Conservation (phyloP, 2,329 filamentous ascomycete species). For the Aspergillus nomiae region DNA sequence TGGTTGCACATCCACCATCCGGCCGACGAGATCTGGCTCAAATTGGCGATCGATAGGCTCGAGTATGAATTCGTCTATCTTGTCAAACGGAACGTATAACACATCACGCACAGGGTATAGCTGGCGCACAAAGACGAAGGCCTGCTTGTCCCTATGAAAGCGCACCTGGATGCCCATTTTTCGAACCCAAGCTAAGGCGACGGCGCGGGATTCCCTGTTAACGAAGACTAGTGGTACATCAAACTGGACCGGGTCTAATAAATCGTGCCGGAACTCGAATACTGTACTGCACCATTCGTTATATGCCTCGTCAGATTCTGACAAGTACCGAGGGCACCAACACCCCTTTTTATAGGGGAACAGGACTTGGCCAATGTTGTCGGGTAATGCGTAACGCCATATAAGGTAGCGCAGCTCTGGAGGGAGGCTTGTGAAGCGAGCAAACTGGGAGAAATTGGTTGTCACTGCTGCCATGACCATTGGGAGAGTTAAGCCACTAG, state of each 20-base stretch:
- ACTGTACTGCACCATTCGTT: background rate
- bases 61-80: background rate
- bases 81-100: background rate
- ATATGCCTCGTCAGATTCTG: background rate
- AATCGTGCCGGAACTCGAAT: background rate
- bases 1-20: background rate
- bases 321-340: background rate
- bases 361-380: background rate
- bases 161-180: background rate
- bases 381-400: background rate
- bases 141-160: background rate
- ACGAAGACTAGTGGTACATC: background rate
- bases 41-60: background rate
- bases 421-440: background rate
- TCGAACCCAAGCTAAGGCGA: background rate
- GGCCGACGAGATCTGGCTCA: background rate
- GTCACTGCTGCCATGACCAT: background rate
- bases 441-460: background rate
- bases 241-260: background rate
- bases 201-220: background rate
- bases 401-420: background rate
- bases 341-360: background rate
- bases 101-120: background rate
- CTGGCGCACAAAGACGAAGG: background rate
- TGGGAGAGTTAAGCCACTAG: background rate